Base-by-base conservation (phyloP, 129 eudicot genomes). In the Lonicera japonica region DNA sequence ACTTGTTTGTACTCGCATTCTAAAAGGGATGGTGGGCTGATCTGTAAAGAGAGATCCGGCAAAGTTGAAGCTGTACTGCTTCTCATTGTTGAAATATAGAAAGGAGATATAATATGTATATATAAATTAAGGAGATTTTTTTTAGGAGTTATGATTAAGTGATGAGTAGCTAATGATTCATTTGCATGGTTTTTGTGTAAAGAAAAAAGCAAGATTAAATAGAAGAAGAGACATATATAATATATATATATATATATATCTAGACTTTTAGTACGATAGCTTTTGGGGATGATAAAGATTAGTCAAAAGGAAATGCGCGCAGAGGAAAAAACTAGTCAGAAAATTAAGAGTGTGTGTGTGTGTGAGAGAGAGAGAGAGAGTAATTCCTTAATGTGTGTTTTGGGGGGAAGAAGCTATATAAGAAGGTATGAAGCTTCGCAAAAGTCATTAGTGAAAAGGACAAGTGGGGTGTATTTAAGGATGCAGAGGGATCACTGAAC, bases 21-120 rank as follows among this genome's bases (percentile, higher is more conserved):
- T 23, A 46, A 54, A 15, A 60, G 8, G 21, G 62, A 68, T 0
- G 95, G 91, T 22, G 86, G 85, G 39, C 97, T 81, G 73, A 90
- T 90, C 56, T 90, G 89, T 45, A 90, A 61, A 13, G 88, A 90
- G 16, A 90, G 95, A 77, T 90, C 97, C 46, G 90, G 88, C 34
- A 66, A 55, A 51, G 68, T 22, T 47, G 94, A 64, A 29, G 80
- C 57, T 68, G 46, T 19, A 24, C 51, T n/a, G n/a, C n/a, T 50
- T 60, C 17, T 54, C 38, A 24, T 69, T 63, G 47, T 64, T 73
- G 65, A 14, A n/a, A n/a, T n/a, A n/a, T n/a, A n/a, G n/a, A n/a
- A n/a, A n/a, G 5, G 16, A 43, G 22, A 6, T n/a, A n/a, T n/a
- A 48, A 17, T 5, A 16, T 2, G 54, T 48, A 5, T 17, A 48